These are phyloP conservation scores for Rhododendron henanense DNA, from an alignment of 148 eudicot species.

Conservation along the genomic window DNA sequence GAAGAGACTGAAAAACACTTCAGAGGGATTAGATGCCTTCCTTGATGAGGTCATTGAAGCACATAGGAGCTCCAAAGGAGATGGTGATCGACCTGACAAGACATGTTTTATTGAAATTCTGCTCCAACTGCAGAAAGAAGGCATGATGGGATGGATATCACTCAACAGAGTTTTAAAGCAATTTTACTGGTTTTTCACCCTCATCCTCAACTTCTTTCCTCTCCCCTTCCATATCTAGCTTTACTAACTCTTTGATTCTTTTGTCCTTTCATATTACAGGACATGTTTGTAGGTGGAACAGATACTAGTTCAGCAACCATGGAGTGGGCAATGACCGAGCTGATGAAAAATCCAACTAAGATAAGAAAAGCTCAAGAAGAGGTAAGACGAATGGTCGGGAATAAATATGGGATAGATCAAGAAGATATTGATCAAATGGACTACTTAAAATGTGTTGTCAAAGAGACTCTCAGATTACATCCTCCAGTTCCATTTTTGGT, in stretches of 20 bases:
- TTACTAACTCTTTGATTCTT: neutral
- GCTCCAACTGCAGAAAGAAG: neutral
- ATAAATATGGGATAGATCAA: neutral
- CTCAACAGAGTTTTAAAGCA: neutral
- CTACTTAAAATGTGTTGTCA: constrained; percentile 13
- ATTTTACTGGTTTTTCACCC: neutral
- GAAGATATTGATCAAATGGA: constrained; percentile 3
- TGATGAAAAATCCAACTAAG: constrained; percentile 5
- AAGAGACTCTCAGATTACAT: constrained; percentile 19
- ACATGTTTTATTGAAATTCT: neutral
- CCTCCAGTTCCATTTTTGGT: constrained; percentile 13
- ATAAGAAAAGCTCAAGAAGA: constrained; percentile 16
- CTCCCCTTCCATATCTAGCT: neutral
- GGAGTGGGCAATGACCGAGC: constrained; percentile 15
- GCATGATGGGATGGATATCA: neutral
- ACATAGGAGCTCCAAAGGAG: neutral
- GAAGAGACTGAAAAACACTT: neutral
- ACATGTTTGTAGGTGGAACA: too few species aligned
- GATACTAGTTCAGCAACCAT: neutral
- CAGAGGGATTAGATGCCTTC: neutral
- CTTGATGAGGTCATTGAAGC: neutral
- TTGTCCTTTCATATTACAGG: too few species aligned
- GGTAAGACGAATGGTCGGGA: constrained; percentile 5
- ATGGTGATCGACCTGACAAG: neutral
- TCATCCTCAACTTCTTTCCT: neutral